These are phyloP conservation scores for Stachybotrys chartarum DNA, from an alignment of 2,329 filamentous ascomycete species.

Conservation along the genomic window DNA sequence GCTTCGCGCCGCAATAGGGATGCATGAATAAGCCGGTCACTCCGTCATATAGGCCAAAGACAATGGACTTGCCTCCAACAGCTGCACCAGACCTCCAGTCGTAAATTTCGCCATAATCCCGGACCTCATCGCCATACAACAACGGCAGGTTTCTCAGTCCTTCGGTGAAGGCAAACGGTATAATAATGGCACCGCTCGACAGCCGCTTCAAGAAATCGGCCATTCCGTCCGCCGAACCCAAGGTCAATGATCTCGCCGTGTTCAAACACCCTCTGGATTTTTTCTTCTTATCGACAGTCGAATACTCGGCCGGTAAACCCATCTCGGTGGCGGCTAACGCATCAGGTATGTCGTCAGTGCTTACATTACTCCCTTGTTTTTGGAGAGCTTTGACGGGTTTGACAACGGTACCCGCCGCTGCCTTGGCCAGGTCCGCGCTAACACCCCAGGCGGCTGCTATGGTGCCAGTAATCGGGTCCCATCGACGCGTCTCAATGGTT, in stretches of 20 bases:
- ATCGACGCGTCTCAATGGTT: background rate
- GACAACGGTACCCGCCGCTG: background rate
- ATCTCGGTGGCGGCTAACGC: background rate
- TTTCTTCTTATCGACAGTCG: background rate
- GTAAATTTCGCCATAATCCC: background rate
- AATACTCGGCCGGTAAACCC: background rate
- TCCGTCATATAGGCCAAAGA: background rate
- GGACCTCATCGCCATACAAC: background rate
- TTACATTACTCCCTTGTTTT: background rate
- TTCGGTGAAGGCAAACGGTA: background rate
- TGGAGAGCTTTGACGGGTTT: background rate
- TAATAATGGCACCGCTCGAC: background rate
- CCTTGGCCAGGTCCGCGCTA: background rate
- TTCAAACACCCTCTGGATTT: background rate
- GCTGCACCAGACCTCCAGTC: background rate
- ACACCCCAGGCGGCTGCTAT: background rate
- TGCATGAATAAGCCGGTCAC: background rate
- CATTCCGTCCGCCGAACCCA: background rate
- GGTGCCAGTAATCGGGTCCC: background rate
- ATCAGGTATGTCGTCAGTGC: background rate
- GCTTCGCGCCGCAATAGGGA: background rate
- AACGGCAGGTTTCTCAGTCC: background rate
- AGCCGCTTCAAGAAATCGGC: background rate
- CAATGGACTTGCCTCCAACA: background rate
- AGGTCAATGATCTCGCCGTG: background rate